Evolutionary conservation across 805 yeast genomes (phyloP), one percentile per base, ranked within the genome.

Genomic region (Brettanomyces bruxellensis): DNA sequence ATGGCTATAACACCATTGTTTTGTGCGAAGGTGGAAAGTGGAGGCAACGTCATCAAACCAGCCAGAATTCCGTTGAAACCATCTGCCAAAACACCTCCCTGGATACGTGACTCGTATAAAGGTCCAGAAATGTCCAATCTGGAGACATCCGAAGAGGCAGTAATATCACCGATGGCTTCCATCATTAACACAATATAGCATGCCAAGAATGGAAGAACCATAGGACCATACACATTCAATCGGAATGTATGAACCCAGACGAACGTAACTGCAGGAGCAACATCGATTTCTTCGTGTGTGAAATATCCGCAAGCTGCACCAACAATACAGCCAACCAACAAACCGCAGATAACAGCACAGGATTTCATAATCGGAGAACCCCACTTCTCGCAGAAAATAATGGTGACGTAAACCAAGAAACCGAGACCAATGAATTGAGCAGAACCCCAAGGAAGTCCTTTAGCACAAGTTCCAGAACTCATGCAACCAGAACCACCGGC

Each of bases 351-450:
- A 44, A 89, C 95, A 1, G 96, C 93, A 74, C 96, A 88, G 2
- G 95, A 85, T 60, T 85, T 87, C 93, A 89, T 85, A 58, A 89
- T 84, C 46, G 97, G 97, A 22, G 96, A 79, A 25, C 97, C 97
- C 75, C 84, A 89, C 61, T 79, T 79, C 64, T 90, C 96, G 57
- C 84, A 76, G 32, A 87, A 46, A 47, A 89, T 73, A 57, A 90
- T 87, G 5, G 86, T 70, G 25, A 78, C 73, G 58, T 77, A 86
- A 9, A 88, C 96, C 34, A 83, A 66, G 72, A 89, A 88, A 4
- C 96, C 96, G 32, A 89, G 72, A 41, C 96, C 97, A 53, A 90
- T 67, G 58, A 83, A 89, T 58, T 82, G 76, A 11, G 95, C 95
- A 13, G 91, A 79, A 5, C 96, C 96, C 88, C 91, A 89, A 4